phyloP scores from a whole-genome alignment of 805 yeast genomes.

The Candida odintsovae region DNA sequence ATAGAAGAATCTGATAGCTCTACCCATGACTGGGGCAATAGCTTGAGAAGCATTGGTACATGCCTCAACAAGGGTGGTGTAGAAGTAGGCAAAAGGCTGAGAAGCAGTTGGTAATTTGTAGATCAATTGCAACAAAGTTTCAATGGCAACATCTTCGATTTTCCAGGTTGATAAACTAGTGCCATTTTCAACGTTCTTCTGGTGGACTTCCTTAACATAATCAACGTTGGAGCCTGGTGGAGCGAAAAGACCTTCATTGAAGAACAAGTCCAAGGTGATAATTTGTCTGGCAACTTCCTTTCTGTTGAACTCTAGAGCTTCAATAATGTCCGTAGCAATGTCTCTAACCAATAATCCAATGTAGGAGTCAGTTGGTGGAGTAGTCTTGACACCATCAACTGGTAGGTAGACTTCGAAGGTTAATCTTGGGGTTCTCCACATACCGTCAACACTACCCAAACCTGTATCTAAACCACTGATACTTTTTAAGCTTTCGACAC shows the following conservation, averaged over 20 bases:
- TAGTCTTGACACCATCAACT: constrained; percentile 56
- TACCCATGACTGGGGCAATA: constrained; percentile 91
- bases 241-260: constrained; percentile 59
- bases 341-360: constrained; percentile 68
- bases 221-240: constrained; percentile 76
- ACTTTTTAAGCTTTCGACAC: constrained; percentile 28
- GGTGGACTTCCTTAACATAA: constrained; percentile 42
- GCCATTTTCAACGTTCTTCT: constrained; percentile 31
- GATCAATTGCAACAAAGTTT: constrained; percentile 70
- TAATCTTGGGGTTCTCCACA: constrained; percentile 63
- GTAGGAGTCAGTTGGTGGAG: constrained; percentile 46
- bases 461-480: constrained; percentile 29
- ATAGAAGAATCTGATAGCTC: constrained; percentile 82
- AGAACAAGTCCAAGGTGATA: constrained; percentile 65
- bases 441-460: constrained; percentile 51
- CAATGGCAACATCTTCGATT: constrained; percentile 84
- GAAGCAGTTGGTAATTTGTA: constrained; percentile 67
- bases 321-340: constrained; percentile 64
- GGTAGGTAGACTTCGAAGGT: constrained; percentile 56
- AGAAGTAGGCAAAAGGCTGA: constrained; percentile 71
- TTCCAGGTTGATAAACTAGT: constrained; percentile 65
- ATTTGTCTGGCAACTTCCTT: constrained; percentile 82
- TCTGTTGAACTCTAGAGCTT: constrained; percentile 83
- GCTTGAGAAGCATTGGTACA: constrained; percentile 77
- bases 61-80: constrained; percentile 78